These are phyloP conservation scores for Cylindricascospora bacillispora DNA, from an alignment of 1,139 yeast species.

Conservation along the genomic window DNA sequence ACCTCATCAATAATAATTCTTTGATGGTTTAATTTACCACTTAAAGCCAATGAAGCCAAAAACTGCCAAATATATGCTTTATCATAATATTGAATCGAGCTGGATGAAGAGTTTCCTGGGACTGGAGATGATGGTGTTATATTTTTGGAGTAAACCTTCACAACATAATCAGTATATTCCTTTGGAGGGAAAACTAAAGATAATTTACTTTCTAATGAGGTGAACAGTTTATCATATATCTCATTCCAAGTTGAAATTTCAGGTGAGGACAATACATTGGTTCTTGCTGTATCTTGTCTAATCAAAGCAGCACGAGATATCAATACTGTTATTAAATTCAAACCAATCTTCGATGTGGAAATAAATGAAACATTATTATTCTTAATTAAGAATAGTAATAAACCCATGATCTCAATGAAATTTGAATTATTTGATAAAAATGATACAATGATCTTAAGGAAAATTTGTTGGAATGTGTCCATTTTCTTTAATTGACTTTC, in stretches of 20 bases:
- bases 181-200: constrained; percentile 74
- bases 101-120: constrained; percentile 3
- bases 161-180: constrained; percentile 18
- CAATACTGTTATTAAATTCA: constrained; percentile 75
- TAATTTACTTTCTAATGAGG: constrained; percentile 66
- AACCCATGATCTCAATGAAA: constrained; percentile 72
- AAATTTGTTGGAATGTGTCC: constrained; percentile 71
- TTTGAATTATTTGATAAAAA: constrained; percentile 68
- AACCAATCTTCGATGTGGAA: constrained; percentile 75
- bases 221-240: constrained; percentile 73
- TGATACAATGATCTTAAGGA: constrained; percentile 75
- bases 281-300: constrained; percentile 62
- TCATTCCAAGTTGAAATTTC: constrained; percentile 59
- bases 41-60: constrained; percentile 83
- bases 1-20: constrained; percentile 91
- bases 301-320: constrained; percentile 88
- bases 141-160: constrained; percentile 3
- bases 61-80: constrained; percentile 95
- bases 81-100: constrained; percentile 33
- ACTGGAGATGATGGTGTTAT: constrained; percentile 4
- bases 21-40: constrained; percentile 89
- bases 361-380: constrained; percentile 62
- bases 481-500: constrained; percentile 46
- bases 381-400: constrained; percentile 59
- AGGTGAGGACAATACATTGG: constrained; percentile 35